Conservation (phyloP, 768 basidiomycete species). For the Phylloporus rhodoxanthus region DNA sequence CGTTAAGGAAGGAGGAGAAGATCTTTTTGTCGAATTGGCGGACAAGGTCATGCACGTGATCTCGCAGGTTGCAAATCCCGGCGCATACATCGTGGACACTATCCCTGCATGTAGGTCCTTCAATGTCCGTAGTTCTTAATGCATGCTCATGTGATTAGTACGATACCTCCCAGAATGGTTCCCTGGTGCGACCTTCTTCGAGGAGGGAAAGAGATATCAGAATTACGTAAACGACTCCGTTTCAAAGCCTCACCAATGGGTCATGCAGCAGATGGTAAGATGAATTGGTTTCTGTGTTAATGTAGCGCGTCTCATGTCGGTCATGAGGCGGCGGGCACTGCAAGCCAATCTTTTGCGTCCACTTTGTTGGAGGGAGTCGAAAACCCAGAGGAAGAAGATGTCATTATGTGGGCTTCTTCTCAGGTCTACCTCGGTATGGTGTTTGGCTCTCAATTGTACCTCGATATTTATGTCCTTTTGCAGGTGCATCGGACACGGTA, state of each 20-base stretch:
- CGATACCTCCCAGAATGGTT: constrained; percentile 32
- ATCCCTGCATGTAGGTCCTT: constrained; percentile 16
- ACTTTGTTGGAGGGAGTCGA: constrained; percentile 9
- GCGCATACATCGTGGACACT: constrained; percentile 18
- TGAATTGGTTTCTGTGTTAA: not conserved
- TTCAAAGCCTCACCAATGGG: constrained; percentile 40
- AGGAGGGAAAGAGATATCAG: constrained; percentile 23
- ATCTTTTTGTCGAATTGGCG: constrained; percentile 32
- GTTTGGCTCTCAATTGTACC: not conserved
- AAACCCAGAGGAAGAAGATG: constrained; percentile 14
- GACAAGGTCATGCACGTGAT: constrained; percentile 20
- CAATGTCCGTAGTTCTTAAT: too few species aligned
- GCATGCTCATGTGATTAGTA: constrained; percentile 14
- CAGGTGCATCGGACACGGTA: constrained; percentile 44
- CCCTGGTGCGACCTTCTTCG: constrained; percentile 32
- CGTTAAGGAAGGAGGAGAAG: constrained; percentile 27
- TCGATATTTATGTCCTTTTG: not conserved
- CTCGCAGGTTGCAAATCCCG: constrained; percentile 1
- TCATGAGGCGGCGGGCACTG: constrained; percentile 14
- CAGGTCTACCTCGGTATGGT: constrained; percentile 10
- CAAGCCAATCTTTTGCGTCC: constrained; percentile 16
- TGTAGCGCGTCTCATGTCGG: not conserved
- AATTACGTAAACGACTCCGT: constrained; percentile 33
- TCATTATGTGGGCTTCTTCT: constrained; percentile 18
- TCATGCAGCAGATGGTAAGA: constrained; percentile 43